Evolutionary conservation across 805 yeast genomes (phyloP).

Genomic region (Candida incommunis): DNA sequence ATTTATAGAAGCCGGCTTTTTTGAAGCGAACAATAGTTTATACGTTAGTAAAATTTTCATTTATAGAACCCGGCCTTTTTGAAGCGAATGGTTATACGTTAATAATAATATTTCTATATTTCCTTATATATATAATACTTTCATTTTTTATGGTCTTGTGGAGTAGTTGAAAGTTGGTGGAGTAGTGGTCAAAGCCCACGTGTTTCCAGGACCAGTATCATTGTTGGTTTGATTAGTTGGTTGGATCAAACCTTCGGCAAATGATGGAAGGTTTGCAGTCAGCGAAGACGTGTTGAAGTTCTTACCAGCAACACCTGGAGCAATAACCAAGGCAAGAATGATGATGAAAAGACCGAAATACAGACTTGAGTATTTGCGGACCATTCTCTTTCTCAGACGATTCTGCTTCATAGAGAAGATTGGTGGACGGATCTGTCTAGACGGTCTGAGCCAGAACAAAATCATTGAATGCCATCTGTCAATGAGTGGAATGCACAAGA

Average conservation of each 20-base stretch:
- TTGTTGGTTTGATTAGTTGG: conserved; percentile 72
- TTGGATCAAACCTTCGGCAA: conserved; percentile 62
- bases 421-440: conserved; percentile 95
- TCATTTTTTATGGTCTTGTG: conserved; percentile 29
- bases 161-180: conserved; percentile 41
- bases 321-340: conserved; percentile 67
- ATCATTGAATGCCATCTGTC: conserved; percentile 97
- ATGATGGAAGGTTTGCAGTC: conserved; percentile 18
- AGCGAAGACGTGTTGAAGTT: conserved; percentile 24
- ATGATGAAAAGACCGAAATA: conserved; percentile 57
- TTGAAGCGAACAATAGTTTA: too few species aligned
- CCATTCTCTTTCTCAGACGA: conserved; percentile 93
- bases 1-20: too few species aligned
- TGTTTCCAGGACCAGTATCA: conserved; percentile 44
- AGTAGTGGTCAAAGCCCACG: conserved; percentile 32
- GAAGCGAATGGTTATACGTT: too few species aligned
- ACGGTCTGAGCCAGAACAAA: conserved; percentile 97
- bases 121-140: conserved; percentile 1
- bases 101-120: background rate
- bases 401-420: conserved; percentile 94
- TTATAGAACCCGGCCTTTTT: too few species aligned
- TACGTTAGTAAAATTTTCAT: too few species aligned
- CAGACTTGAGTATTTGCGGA: conserved; percentile 76
- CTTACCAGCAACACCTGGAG: conserved; percentile 79
- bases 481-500: conserved; percentile 68